Evolutionary conservation across 2,329 filamentous ascomycete genomes (phyloP).

Genomic region (Microsporum ferrugineum): DNA sequence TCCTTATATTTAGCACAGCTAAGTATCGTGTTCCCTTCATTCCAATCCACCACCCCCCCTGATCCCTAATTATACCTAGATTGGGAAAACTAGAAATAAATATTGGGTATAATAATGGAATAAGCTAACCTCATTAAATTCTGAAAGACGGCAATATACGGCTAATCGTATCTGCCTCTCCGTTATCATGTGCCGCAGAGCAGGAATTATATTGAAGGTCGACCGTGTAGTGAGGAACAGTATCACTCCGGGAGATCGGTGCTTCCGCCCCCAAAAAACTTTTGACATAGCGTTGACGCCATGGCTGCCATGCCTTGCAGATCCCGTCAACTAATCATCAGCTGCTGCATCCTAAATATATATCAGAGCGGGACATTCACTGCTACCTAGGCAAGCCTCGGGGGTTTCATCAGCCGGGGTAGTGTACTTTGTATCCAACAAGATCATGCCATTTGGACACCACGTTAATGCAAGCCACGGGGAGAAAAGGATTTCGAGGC

Average conservation of each 20-base stretch:
- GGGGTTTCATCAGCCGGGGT: background rate
- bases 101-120: background rate
- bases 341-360: background rate
- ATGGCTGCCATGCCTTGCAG: background rate
- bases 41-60: background rate
- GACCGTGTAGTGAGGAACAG: background rate
- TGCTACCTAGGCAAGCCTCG: background rate
- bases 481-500: background rate
- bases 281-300: background rate
- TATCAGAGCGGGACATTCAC: background rate
- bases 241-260: background rate
- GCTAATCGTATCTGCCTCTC: background rate
- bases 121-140: background rate
- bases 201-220: background rate
- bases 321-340: background rate
- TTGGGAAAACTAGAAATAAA: background rate
- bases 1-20: background rate
- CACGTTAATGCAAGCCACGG: background rate
- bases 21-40: background rate
- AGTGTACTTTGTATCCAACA: background rate
- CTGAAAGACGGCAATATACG: background rate
- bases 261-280: background rate
- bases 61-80: background rate
- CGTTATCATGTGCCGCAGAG: background rate
- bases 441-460: background rate